Evolutionary conservation across 108 stramenopile species (phyloP), one percentile per base, ranked within the genome.

Genomic region (Cylindrotheca fusiformis): DNA sequence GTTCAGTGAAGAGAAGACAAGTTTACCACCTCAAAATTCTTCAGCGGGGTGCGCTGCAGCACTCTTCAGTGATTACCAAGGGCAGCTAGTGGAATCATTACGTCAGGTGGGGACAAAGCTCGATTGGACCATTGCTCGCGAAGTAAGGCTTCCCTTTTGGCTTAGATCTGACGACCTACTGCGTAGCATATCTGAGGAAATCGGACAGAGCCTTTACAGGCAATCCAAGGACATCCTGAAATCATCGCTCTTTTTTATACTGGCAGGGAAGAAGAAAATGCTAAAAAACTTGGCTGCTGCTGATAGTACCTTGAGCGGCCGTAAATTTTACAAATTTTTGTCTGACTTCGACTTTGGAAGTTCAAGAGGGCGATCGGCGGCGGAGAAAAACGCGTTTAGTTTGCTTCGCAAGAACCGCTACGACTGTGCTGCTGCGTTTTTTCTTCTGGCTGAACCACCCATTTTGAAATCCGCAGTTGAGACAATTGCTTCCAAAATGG

Each of bases 361-460:
- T 49, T 72, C 81, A 26, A 71, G 81, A 55, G 91, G 91, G 4
- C 61, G 83, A 31, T 80, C 75, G 29, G 88, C 91, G 17, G 91
- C 88, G 1, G 91, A 90, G 63, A 93, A 93, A 64, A 93, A 93
- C 73, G 91, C 88, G 0, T 93, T 80, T 57, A 93, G 91, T 63
- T 67, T 93, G 56, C 74, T 93, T 29, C 51, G 88, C 3, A 93
- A 93, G 55, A 68, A 82, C 18, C 75, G 80, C 44, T 88, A 93
- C 65, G 70, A 58, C 24, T 60, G 74, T 46, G 91, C 91, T 46
- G 76, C 91, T 24, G 72, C 88, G 6, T 93, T 93, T 66, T 93
- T 93, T 71, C 63, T 93, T 56, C 78, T 93, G 28, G 71, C 88
- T 4, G 84, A 89, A 60, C 91, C 91, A 4, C 91, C 91, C 18